Conservation (phyloP, 2,329 filamentous ascomycete species). For the Chaetothyriales sp. region DNA sequence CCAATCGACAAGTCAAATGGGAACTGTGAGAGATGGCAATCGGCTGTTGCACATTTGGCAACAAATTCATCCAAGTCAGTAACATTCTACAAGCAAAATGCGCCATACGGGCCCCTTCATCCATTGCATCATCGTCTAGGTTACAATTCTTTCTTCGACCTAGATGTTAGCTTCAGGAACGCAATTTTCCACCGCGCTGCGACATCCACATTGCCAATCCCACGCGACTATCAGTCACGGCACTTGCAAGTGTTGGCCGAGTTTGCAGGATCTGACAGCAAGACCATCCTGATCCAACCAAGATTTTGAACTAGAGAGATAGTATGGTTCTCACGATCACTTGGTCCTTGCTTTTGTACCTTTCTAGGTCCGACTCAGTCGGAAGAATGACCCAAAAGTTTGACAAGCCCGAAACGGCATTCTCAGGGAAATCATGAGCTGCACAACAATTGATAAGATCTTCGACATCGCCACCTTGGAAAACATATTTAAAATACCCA, state of each 20-base stretch:
- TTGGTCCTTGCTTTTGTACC: conserved; percentile 2
- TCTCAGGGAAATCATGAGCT: too few species aligned
- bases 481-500: too few species aligned
- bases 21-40: conserved; percentile 11
- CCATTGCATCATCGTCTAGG: conserved; percentile 22
- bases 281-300: conserved; percentile 4
- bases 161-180: conserved; percentile 15
- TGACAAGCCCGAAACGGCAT: conserved; percentile 14
- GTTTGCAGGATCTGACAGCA: conserved; percentile 14
- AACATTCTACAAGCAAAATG: conserved; percentile 13
- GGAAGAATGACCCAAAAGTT: conserved; percentile 17
- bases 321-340: conserved; percentile 10
- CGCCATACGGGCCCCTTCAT: conserved; percentile 14
- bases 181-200: conserved; percentile 15
- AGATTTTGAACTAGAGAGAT: conserved; percentile 8
- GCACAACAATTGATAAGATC: too few species aligned
- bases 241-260: conserved; percentile 17
- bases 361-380: conserved; percentile 1
- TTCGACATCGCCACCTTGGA: too few species aligned
- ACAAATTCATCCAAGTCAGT: background rate
- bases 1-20: conserved; percentile 10
- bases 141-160: conserved; percentile 17
- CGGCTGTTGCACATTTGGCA: conserved; percentile 8
- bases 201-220: conserved; percentile 21
- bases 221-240: conserved; percentile 19